phyloP scores from a whole-genome alignment of 2,329 filamentous ascomycete species.

The Lomentospora prolificans region DNA sequence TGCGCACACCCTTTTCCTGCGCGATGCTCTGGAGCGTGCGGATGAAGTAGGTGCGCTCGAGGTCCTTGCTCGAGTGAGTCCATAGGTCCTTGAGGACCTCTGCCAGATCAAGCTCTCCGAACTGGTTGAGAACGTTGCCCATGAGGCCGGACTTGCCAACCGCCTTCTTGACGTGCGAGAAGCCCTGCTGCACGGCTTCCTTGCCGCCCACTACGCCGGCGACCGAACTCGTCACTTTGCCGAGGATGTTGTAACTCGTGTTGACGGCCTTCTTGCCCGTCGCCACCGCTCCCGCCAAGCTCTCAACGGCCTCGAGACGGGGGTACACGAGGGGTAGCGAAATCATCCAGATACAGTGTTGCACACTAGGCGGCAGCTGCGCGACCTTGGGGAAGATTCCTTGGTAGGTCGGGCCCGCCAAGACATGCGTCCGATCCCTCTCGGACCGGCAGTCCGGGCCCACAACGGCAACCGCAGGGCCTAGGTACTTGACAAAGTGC shows the following conservation, averaged over 20 bases:
- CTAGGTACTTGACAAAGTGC: constrained; percentile 97
- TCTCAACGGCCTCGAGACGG: constrained; percentile 82
- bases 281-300: constrained; percentile 79
- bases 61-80: constrained; percentile 96
- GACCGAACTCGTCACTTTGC: constrained; percentile 89
- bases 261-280: constrained; percentile 96
- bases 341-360: constrained; percentile 95
- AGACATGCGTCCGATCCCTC: constrained; percentile 78
- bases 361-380: constrained; percentile 79
- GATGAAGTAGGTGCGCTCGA: constrained; percentile 93
- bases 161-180: constrained; percentile 90
- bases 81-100: constrained; percentile 94
- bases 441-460: constrained; percentile 90
- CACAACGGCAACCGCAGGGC: constrained; percentile 80
- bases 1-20: constrained; percentile 88
- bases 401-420: constrained; percentile 95
- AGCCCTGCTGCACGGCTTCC: constrained; percentile 83
- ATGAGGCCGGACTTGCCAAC: constrained; percentile 93
- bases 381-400: constrained; percentile 94
- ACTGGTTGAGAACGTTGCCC: constrained; percentile 91
- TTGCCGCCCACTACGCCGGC: constrained; percentile 94
- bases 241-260: constrained; percentile 89
- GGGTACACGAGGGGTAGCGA: constrained; percentile 88
- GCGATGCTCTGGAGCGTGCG: constrained; percentile 91
- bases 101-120: constrained; percentile 88